Base-by-base conservation (phyloP, 768 basidiomycete genomes). In the Porphyrellus cyaneotinctus region DNA sequence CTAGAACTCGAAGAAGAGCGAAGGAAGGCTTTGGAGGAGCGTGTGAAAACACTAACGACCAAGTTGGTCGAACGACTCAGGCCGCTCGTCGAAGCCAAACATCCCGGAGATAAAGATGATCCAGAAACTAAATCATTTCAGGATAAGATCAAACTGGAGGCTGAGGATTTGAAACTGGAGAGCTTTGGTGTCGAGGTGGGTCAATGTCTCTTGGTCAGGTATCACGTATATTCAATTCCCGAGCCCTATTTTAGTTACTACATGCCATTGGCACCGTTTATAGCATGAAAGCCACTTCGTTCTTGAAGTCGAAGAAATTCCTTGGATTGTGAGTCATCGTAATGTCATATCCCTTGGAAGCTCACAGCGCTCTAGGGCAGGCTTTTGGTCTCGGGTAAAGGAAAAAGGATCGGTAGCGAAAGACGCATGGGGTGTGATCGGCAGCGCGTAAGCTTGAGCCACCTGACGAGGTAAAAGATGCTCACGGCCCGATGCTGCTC, bases 381-480 rank as follows among this genome's bases (percentile, higher is more conserved):
- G 94, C 17, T 95, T 97, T 75, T 93, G 91, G 74, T 90, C 94
- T 30, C 82, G 88, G 31, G 69, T 99, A 63, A 98, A 95, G 72
- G 97, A 99, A 72, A 95, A 94, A 70, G 93, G 92, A 6, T 71
- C 89, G 0, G 77, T 95, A 47, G 88, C 94, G 24, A 98, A 98
- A 70, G 97, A 99, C 59, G 90, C 94, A 0, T 98, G 92, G 88
- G 94, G 93, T 15, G 88, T 98, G 54, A 88, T 98, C 54, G 91
- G 92, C 32, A 93, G 91, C 77, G 95, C 95, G 85, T 94, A 72
- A 73, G 91, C 28, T 54, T 37, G 18, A 47, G 49, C 43, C 14
- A 36, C 43, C 31, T 56, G 22, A 49, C 31, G 84, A 83, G 5
- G 35, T 65, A 90, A 59, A 85, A 85, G 22, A 35, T 15, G 31